Base-by-base conservation (phyloP, 352 stramenopile genomes). In the Blastocystis sp. region DNA sequence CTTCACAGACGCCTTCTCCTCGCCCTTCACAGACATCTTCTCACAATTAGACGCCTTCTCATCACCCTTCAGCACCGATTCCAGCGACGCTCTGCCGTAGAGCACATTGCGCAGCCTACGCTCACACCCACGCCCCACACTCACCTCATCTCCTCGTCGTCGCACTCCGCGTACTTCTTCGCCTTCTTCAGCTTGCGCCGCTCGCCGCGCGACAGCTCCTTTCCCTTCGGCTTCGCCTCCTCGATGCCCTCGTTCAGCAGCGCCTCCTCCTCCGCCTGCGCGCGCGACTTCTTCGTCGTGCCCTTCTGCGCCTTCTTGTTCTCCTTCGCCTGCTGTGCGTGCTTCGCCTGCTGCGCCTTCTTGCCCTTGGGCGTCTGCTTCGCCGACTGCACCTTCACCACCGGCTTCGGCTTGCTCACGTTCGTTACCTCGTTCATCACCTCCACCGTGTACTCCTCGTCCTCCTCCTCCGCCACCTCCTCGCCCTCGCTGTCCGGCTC, bases 181-280 rank as follows among this genome's bases (percentile, higher is more conserved):
- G 89, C 90, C 81, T 95, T 95, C 90, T 95, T 95, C 74, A 94
- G 63, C 24, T 95, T 92, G 43, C 92, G 92, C 52, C 92, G 92
- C 62, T 95, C 92, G 88, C 94, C 94, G 6, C 91, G 92, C 17
- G 92, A 92, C 52, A 94, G 28, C 89, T 65, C 74, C 87, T 64
- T 90, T 64, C 14, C 28, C 64, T n/a, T 28, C 28, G 54, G 19
- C 28, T 88, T 80, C 76, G 1, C 59, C 82, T 66, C 62, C 60
- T 43, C 48, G 34, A 69, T 21, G 21, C 66, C 74, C 54, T 38
- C 74, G 6, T 48, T n/a, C 11, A 63, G 34, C 24, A 70, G 45
- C 21, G 52, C 89, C 24, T 68, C 69, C 34, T 89, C 70, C n/a
- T 78, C 64, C 19, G 62, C 69, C 38, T 43, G 48, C 28, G 52